Evolutionary conservation across 2,329 filamentous ascomycete genomes (phyloP).

Genomic region (Colletotrichum godetiae): DNA sequence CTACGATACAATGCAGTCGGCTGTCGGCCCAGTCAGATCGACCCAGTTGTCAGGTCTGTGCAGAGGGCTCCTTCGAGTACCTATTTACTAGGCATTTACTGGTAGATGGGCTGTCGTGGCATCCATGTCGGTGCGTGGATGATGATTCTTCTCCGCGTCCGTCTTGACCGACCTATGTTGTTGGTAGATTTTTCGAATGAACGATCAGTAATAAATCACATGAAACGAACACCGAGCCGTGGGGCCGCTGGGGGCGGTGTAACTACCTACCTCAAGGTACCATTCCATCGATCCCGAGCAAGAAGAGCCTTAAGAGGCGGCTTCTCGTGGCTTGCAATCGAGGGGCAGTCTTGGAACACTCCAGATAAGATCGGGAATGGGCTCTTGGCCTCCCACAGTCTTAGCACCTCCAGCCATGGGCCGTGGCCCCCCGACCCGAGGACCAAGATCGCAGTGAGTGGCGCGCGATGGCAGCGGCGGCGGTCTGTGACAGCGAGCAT

Average conservation of each 20-base stretch:
- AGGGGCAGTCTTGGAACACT: slow-evolving; percentile 8
- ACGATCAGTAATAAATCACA: neutral
- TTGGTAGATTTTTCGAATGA: neutral
- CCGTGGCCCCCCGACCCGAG: slow-evolving; percentile 1
- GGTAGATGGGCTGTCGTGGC: neutral
- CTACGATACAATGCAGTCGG: neutral
- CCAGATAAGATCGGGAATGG: slow-evolving; percentile 3
- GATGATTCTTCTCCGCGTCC: neutral
- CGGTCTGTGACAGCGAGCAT: slow-evolving; percentile 31
- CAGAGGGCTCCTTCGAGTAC: neutral
- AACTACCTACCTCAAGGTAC: neutral
- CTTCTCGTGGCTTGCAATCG: slow-evolving; percentile 1
- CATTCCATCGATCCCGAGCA: neutral
- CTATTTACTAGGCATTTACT: no score
- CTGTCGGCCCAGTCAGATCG: slow-evolving; percentile 18
- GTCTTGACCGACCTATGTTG: neutral
- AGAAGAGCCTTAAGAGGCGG: neutral
- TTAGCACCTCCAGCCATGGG: slow-evolving; percentile 19
- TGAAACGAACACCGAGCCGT: neutral
- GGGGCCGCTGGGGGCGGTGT: neutral
- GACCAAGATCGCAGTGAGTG: slow-evolving; percentile 14
- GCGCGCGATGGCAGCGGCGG: slow-evolving; percentile 25
- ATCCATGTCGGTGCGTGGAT: no score
- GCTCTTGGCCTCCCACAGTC: neutral
- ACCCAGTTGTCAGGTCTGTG: slow-evolving; percentile 19